A percentile compares a stretch with the other conserved stretches of the same genome.
These are phyloP conservation scores for Trametes cingulata DNA, from an alignment of 768 basidiomycete genomes.

Conservation along the genomic window DNA sequence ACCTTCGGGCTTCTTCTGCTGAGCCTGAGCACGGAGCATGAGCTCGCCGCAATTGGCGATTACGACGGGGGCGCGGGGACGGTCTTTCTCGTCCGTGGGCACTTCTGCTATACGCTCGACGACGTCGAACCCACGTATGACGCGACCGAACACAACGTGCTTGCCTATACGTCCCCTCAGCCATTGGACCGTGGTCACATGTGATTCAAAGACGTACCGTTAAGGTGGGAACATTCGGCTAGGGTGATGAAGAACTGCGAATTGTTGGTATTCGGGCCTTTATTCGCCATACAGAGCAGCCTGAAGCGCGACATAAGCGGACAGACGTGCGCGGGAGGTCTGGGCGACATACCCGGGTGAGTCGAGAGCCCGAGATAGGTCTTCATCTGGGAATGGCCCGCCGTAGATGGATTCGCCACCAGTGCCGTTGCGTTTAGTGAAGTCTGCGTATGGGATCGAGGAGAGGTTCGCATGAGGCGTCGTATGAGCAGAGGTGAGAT, in stretches of 20 bases:
- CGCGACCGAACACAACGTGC: constrained; percentile 53
- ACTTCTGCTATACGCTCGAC: constrained; percentile 60
- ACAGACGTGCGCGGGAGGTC: too few relatives aligned
- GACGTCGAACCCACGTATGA: constrained; percentile 63
- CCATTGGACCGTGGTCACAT: neutral
- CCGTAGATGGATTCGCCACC: constrained; percentile 87
- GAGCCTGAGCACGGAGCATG: constrained; percentile 54
- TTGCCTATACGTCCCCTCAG: constrained; percentile 43
- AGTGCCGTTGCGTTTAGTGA: constrained; percentile 75
- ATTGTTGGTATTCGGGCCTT: constrained; percentile 80
- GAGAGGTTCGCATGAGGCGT: neutral
- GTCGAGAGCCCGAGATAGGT: constrained; percentile 63
- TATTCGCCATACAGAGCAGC: constrained; percentile 89
- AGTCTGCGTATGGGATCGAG: constrained; percentile 46
- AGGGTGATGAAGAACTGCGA: constrained; percentile 89
- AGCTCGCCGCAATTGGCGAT: constrained; percentile 85
- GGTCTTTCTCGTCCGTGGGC: constrained; percentile 72
- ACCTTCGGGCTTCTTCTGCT: constrained; percentile 25
- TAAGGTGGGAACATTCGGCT: constrained; percentile 68
- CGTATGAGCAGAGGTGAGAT: neutral
- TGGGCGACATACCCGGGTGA: constrained; percentile 51
- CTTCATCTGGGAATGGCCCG: constrained; percentile 74
- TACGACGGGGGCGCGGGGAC: constrained; percentile 64
- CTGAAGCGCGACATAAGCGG: constrained; percentile 32
- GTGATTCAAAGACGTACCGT: constrained; percentile 47